Base-by-base conservation (phyloP, 2,329 filamentous ascomycete genomes). In the Didymosphaeria variabile region DNA sequence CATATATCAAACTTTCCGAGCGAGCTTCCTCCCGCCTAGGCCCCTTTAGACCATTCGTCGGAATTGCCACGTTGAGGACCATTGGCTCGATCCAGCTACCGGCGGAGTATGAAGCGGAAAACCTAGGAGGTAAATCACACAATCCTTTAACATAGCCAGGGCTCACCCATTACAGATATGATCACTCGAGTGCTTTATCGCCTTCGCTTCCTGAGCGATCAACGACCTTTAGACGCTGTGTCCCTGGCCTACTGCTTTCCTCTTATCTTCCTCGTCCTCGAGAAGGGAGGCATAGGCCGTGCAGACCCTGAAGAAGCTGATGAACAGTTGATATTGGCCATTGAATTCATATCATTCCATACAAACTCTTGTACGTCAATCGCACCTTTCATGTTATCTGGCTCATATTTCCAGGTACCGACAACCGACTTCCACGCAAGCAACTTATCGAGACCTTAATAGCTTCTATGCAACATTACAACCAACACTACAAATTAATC, bases 401-500 rank as follows among this genome's bases (percentile, higher is more conserved):
- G 60, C 68, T 75, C 58, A 71, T 50, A 55, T 55, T n/a, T n/a
- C n/a, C 62, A 81, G 79, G 83, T 74, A 85, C 87, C 32, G 91
- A 97, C 69, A 83, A 87, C 55, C 86, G 89, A 34, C 85, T 97
- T 29, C 93, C 94, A 32, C 89, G 95, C 9, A 85, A 87, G 55
- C 87, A 93, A 60, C 84, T 97, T 40, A 79, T 98, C 4, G 82
- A 86, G 2, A 84, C 86, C 3, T 83, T 99, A 40, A 89, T 97
- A 59, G 84, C 83, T 47, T 90, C 93, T 1, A 96, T 99, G 91
- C 92, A 96, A 75, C 86, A 82, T 62, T 97, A 97, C 77, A 90
- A 89, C 47, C 93, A 97, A 73, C 95, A 99, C 79, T 97, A 97
- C 82, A 97, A 97, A 79, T 83, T 94, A 60, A 88, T 97, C 79